Evolutionary conservation across 768 basidiomycete genomes (phyloP).

Genomic region (Austroboletus eburneus): DNA sequence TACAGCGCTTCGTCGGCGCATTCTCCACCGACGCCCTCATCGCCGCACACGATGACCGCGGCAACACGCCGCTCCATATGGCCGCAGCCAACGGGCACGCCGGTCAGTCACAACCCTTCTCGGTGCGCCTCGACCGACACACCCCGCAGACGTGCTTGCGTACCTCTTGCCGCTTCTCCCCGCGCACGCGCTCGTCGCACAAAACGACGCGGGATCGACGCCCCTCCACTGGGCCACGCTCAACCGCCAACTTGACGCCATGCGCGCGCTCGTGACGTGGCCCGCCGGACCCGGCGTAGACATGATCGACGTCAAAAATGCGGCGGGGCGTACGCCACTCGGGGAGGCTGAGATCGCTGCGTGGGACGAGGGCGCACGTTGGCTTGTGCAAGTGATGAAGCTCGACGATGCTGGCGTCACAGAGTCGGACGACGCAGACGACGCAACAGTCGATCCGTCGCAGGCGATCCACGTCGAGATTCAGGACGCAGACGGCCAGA

Average conservation of each 20-base stretch:
- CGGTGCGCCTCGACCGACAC: conserved; percentile 23
- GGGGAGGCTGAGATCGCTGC: conserved; percentile 76
- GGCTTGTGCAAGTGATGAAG: conserved; percentile 79
- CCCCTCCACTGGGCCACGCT: conserved; percentile 90
- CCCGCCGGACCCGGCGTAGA: conserved; percentile 56
- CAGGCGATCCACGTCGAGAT: conserved; percentile 64
- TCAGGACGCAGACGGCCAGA: conserved; percentile 64
- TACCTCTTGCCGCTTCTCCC: conserved; percentile 62
- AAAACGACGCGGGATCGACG: conserved; percentile 74
- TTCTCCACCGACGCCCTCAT: conserved; percentile 51
- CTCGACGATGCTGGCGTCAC: conserved; percentile 54
- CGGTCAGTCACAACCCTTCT: conserved; percentile 47
- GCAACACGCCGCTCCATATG: conserved; percentile 85
- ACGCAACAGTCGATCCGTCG: conserved; percentile 26
- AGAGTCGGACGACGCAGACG: conserved; percentile 29
- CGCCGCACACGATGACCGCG: conserved; percentile 63
- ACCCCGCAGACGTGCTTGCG: conserved; percentile 63
- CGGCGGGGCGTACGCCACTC: conserved; percentile 69
- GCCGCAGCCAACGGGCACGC: conserved; percentile 81
- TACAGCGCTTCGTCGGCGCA: conserved; percentile 57
- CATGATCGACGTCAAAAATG: conserved; percentile 75
- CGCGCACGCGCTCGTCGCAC: conserved; percentile 50
- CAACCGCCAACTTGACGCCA: conserved; percentile 68
- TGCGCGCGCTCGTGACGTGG: conserved; percentile 56
- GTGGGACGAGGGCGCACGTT: conserved; percentile 82